phyloP scores from a whole-genome alignment of 805 yeast genomes.

The Pichia exigua region DNA sequence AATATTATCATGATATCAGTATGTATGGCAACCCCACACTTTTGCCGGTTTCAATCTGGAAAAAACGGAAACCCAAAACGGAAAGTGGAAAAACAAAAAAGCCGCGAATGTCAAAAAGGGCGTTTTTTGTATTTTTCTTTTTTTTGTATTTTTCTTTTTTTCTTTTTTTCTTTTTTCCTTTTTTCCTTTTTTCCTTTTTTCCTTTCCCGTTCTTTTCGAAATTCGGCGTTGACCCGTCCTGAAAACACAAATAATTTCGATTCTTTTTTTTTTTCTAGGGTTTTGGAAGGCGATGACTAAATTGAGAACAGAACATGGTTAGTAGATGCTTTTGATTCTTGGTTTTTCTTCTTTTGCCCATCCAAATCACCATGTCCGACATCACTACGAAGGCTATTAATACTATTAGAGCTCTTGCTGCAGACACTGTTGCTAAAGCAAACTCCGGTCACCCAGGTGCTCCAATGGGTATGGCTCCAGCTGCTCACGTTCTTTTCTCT shows the following conservation, averaged over 20 bases:
- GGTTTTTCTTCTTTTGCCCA: background rate
- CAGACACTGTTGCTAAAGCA: conserved; percentile 80
- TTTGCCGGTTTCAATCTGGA: background rate
- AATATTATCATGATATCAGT: too few species aligned
- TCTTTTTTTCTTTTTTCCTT: background rate
- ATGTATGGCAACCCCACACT: background rate
- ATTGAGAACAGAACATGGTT: background rate
- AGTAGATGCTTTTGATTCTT: background rate
- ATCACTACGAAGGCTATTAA: conserved; percentile 70
- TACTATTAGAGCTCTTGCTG: conserved; percentile 85
- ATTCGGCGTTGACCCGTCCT: background rate
- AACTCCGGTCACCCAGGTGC: conserved; percentile 99
- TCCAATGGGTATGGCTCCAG: conserved; percentile 95
- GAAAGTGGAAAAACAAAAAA: background rate
- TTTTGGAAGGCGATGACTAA: background rate
- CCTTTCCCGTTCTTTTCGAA: too few species aligned
- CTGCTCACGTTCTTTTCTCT: conserved; percentile 82
- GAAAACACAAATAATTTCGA: too few species aligned
- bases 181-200: too few species aligned
- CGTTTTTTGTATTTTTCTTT: background rate
- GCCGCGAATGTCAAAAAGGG: background rate
- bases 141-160: background rate
- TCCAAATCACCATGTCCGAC: conserved; percentile 28
- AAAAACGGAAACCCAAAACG: background rate
- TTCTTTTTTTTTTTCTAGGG: too few species aligned